Conservation (phyloP, 345 rosid species). For the Conringia planisiliqua region DNA sequence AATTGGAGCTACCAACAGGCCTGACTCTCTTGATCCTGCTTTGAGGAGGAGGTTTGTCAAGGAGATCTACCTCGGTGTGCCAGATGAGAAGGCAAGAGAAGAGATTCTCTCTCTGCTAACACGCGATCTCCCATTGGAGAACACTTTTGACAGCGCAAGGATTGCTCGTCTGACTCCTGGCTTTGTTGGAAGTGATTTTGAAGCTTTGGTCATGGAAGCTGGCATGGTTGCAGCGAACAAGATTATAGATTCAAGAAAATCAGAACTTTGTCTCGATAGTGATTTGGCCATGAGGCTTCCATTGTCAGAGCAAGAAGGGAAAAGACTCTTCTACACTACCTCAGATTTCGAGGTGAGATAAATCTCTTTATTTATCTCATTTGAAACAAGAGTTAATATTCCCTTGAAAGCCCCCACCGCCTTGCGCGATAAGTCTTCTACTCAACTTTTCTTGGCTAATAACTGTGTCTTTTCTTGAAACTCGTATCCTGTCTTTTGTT, state of each 20-base stretch:
- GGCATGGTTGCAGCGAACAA: constrained; percentile 49
- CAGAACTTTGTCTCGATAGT: constrained; percentile 22
- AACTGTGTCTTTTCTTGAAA: too few relatives aligned
- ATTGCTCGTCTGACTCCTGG: constrained; percentile 70
- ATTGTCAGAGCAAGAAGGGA: constrained; percentile 43
- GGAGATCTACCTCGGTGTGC: constrained; percentile 57
- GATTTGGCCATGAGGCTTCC: constrained; percentile 34
- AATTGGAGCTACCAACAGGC: constrained; percentile 71
- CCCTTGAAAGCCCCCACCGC: too few relatives aligned
- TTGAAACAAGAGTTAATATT: neutral
- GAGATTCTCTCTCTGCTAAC: constrained; percentile 57
- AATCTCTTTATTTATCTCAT: neutral
- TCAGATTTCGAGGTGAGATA: constrained; percentile 55
- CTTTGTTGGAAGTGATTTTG: constrained; percentile 64
- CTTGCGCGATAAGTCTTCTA: neutral
- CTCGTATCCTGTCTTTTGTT: neutral
- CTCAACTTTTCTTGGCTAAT: neutral
- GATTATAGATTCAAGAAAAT: constrained; percentile 37
- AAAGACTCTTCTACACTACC: constrained; percentile 48
- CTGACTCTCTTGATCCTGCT: constrained; percentile 64
- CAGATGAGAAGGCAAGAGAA: constrained; percentile 55
- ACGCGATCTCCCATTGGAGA: constrained; percentile 37
- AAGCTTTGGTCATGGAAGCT: constrained; percentile 53
- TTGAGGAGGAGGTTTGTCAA: constrained; percentile 60
- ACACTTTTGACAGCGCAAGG: constrained; percentile 38